Evolutionary conservation across 2,329 filamentous ascomycete genomes (phyloP).

Genomic region (Botrytis porri): DNA sequence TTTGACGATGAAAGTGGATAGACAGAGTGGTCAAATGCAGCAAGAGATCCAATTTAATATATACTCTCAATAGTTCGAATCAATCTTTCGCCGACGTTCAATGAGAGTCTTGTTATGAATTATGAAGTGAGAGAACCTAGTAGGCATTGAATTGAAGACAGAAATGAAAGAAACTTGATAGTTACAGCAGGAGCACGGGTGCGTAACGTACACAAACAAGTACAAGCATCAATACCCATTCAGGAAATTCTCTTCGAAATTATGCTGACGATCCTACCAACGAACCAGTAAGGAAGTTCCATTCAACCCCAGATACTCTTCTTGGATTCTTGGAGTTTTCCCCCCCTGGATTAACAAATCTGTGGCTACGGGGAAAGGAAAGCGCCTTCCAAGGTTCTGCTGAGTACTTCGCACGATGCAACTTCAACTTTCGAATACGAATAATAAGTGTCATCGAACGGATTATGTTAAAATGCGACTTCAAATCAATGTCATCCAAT

Average conservation of each 20-base stretch:
- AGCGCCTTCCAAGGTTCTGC: not conserved
- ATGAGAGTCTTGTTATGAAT: not conserved
- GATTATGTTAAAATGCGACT: not conserved
- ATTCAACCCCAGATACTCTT: not conserved
- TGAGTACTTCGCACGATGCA: too few species aligned
- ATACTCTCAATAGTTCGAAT: not conserved
- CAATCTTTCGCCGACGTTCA: not conserved
- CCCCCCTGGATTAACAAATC: not conserved
- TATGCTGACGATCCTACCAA: not conserved
- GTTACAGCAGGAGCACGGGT: not conserved
- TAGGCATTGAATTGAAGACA: not conserved
- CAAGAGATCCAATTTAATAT: not conserved
- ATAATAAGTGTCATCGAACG: not conserved
- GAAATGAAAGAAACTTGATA: not conserved
- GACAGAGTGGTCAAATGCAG: not conserved
- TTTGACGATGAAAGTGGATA: conserved; percentile 7
- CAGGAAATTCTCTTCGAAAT: not conserved
- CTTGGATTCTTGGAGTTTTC: not conserved
- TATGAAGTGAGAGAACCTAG: not conserved
- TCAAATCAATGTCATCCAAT: not conserved
- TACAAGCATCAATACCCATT: not conserved
- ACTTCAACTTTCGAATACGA: not conserved
- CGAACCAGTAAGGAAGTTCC: not conserved
- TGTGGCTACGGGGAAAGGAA: not conserved
- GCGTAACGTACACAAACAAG: not conserved